Base-by-base conservation (phyloP, 495 filamentous ascomycete species). In the Letharia columbiana region DNA sequence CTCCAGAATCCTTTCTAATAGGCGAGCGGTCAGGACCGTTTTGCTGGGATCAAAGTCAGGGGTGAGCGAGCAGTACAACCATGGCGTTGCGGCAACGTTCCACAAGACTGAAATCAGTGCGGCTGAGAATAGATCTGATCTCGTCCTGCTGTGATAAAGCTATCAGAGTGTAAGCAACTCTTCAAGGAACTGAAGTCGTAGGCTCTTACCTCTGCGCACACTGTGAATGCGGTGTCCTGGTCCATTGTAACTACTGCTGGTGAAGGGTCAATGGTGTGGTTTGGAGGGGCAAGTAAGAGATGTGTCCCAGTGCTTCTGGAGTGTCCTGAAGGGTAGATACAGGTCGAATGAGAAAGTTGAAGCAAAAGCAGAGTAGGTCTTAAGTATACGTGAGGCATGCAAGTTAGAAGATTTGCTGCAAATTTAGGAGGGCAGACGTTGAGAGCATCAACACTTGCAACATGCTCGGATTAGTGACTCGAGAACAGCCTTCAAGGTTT, bases 31-130 rank as follows among this genome's bases (percentile, higher is more conserved):
- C 28, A 35, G 31, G 15, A 65, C 12, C 11, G 23, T 8, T 31
- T 60, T 60, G 50, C 23, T 44, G 10, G 20, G 4, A 11, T 23
- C 63, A 33, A 65, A 65, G 37, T 65, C 63, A 13, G 60, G 50
- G 18, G 54, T 60, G 17, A 60, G n/a, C 20, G 54, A 41, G n/a
- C 63, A 35, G 42, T 67, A 67, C 4, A 67, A 49, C 57, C 47
- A 67, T 45, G 58, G 54, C 37, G 13, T 39, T 18, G 47, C 35
- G 11, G 60, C 60, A n/a, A 20, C 45, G 18, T 67, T 33, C 58
- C 61, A 62, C 17, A 62, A 11, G 20, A 12, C 57, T 20, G 33
- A 47, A 8, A 45, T 42, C 50, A 12, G 18, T 17, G 60, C 41
- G 10, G 62, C 33, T 20, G 60, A 40, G 17, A 63, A 3, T 40